These are phyloP conservation scores for Hondaea fermentalgiana DNA, from an alignment of 108 stramenopile genomes.

Conservation along the genomic window DNA sequence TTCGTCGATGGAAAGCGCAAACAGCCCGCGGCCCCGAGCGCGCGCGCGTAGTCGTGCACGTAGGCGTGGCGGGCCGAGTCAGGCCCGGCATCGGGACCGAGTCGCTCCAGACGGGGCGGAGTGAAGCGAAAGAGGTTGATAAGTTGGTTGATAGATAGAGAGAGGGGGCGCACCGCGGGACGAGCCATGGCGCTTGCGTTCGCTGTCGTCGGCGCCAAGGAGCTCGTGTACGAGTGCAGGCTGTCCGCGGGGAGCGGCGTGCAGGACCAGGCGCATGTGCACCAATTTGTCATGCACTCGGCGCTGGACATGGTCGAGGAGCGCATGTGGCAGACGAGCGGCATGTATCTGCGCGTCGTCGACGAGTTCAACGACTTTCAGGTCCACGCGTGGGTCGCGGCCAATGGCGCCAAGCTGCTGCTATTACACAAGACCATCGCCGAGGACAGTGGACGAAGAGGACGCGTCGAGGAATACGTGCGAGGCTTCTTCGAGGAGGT, in stretches of 20 bases:
- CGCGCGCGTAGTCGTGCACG: no score
- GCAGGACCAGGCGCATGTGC: constrained; percentile 25
- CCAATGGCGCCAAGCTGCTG: constrained; percentile 37
- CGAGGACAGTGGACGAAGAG: not conserved
- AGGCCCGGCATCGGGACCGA: no score
- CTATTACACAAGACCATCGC: constrained; percentile 29
- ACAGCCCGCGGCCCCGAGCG: no score
- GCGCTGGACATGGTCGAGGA: constrained; percentile 40
- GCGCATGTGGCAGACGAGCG: constrained; percentile 38
- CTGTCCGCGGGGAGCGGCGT: not conserved
- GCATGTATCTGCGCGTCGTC: constrained; percentile 34
- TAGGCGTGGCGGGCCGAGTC: no score
- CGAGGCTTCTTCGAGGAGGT: constrained; percentile 37
- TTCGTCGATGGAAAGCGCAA: no score
- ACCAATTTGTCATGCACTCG: constrained; percentile 42
- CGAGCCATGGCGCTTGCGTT: not conserved
- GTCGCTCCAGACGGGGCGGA: no score
- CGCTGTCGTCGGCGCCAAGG: not conserved
- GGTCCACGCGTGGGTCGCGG: constrained; percentile 36
- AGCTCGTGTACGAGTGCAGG: constrained; percentile 17
- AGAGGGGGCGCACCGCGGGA: no score
- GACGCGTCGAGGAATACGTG: constrained; percentile 27
- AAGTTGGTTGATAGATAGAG: no score
- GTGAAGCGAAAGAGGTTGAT: no score
- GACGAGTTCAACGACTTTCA: constrained; percentile 45